Base-by-base conservation (phyloP, 345 rosid species). In the Citrus hindsii region DNA sequence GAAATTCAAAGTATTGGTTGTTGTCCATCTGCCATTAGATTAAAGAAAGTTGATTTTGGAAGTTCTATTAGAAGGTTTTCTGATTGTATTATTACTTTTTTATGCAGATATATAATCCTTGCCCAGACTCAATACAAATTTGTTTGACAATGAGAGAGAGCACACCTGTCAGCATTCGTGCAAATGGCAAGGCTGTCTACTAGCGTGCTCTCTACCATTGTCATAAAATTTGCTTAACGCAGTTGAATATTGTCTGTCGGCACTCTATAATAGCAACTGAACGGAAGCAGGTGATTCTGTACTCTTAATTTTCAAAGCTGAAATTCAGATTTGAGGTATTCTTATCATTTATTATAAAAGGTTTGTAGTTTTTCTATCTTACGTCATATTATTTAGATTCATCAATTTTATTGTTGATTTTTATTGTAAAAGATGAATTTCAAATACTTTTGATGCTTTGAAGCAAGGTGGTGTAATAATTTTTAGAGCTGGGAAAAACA, bases 71-170 rank as follows among this genome's bases (percentile, higher is more conserved):
- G 12, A 58, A 12, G 18, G 30, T 25, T 27, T 58, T 14, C 59
- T 67, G 38, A 9, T 42, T 62, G 32, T 35, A 14, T 12, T 25
- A 5, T 35, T 16, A 9, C 5, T 35, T 27, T 35, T 5, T 32
- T 14, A 51, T 79, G 74, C 78, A 77, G 82, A 46, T 46, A 46
- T 3, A n/a, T 64, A 67, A 30, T 74, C 22, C 32, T 61, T 28
- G 18, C 42, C 22, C 24, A 21, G 67, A 55, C 77, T 77, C 64
- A 75, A 51, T 69, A 53, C 46, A 75, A 70, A 5, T 18, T 81
- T 63, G 62, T 4, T 30, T 88, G 91, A 88, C 89, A 79, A 83
- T 48, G 89, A 88, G 88, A 88, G 91, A 88, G 91, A 88, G 91
- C 89, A 88, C 89, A 77, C 89, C 67, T 16, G 89, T 88, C 19